Base-by-base conservation (phyloP, 805 yeast genomes). In the Lipomyces lipofer region DNA sequence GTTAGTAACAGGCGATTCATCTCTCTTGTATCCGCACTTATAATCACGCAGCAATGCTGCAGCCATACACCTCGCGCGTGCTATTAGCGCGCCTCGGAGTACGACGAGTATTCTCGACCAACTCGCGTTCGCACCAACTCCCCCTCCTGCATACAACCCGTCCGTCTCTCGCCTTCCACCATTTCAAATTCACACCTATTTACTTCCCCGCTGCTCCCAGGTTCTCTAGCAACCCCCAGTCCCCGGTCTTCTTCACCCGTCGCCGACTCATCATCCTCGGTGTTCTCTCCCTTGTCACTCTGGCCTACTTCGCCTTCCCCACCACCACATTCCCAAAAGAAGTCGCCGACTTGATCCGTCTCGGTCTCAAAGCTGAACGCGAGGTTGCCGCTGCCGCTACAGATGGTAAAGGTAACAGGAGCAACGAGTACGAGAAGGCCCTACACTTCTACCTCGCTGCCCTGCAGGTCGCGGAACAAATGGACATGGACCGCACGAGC, bases 331-430 rank as follows among this genome's bases (percentile, higher is more conserved):
- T 60, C 63, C 88, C 94, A 0, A 69, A 75, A 1, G 70, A 80
- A 2, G 95, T 89, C 9, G 94, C 96, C 24, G 80, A 76, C 49
- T 74, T 80, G 24, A 71, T 92, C 59, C 75, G 96, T 36, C 80
- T 83, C 63, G 97, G 86, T 0, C 73, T 91, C 4, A 82, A 91
- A 86, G 91, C 92, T 1, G 97, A 92, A 68, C 48, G 46, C 35
- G 32, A 35, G 10, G 38, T 24, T 36, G 77, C 85, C 44, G 85
- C 84, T 46, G 83, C 82, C 63, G 84, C 80, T 19, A 74, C 70
- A 47, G 67, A 71, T 51, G 70, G 71, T 17, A 66, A 69, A 7
- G 74, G 75, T 47, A 86, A 87, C 66, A n/a, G 29, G 36, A n/a
- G 21, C 9, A 51, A 51, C 33, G 44, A 44, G 9, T 85, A 79